A percentile compares a stretch with the other conserved stretches of the same genome.
phyloP scores from a whole-genome alignment of 2,329 filamentous ascomycete genomes.

The Ophiocordyceps australis region DNA sequence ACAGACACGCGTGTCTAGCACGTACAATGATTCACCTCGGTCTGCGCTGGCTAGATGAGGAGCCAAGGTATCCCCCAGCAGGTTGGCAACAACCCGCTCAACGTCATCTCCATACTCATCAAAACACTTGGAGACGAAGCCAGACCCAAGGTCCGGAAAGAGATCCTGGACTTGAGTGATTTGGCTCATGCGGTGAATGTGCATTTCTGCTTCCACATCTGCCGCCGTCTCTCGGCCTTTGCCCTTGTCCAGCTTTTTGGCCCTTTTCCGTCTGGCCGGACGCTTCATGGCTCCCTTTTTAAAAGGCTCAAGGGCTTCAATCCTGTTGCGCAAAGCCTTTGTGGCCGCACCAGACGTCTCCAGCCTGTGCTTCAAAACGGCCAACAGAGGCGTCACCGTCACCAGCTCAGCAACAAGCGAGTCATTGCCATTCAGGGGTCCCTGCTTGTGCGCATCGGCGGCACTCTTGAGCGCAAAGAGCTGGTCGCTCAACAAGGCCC shows the following conservation, averaged over 20 bases:
- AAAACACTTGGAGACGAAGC: slow-evolving; percentile 61
- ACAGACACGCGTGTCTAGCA: too few species aligned
- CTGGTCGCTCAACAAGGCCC: slow-evolving; percentile 63
- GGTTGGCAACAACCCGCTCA: slow-evolving; percentile 63
- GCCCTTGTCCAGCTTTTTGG: slow-evolving; percentile 47
- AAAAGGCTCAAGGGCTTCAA: slow-evolving; percentile 41
- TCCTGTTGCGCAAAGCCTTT: slow-evolving; percentile 37
- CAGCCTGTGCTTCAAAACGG: slow-evolving; percentile 37
- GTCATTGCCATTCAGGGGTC: slow-evolving; percentile 37
- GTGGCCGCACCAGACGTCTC: slow-evolving; percentile 29
- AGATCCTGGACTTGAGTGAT: slow-evolving; percentile 86
- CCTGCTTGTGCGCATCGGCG: slow-evolving; percentile 43
- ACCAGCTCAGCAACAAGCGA: slow-evolving; percentile 71
- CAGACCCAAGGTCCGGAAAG: slow-evolving; percentile 73
- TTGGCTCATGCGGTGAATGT: slow-evolving; percentile 68
- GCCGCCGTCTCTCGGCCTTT: slow-evolving; percentile 29
- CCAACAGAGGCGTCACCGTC: slow-evolving; percentile 59
- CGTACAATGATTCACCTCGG: slow-evolving; percentile 42
- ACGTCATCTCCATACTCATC: slow-evolving; percentile 63
- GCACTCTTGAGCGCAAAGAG: slow-evolving; percentile 63
- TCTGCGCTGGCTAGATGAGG: slow-evolving; percentile 46
- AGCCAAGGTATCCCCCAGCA: slow-evolving; percentile 64
- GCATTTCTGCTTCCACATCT: slow-evolving; percentile 30
- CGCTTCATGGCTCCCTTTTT: slow-evolving; percentile 34
- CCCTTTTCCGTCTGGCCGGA: slow-evolving; percentile 28